These are phyloP conservation scores for Gastrolobium villosum DNA, from an alignment of 306 rosid genomes.

Conservation along the genomic window DNA sequence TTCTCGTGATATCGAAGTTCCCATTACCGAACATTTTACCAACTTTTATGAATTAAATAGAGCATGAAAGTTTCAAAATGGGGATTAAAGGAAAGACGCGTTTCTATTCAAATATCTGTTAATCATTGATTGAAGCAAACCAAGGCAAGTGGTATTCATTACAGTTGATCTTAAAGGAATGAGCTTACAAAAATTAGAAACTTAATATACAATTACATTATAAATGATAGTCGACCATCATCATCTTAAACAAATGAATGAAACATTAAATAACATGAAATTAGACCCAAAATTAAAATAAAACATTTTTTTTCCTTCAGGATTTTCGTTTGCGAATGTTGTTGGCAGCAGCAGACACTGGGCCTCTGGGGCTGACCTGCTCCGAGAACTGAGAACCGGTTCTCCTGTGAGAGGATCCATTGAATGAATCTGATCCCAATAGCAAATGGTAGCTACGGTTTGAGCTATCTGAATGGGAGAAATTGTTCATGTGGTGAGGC, in stretches of 20 bases:
- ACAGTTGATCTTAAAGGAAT: background rate
- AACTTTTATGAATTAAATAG: background rate
- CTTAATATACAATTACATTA: slow-evolving; percentile 2
- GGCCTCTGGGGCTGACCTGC: background rate
- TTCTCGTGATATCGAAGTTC: background rate
- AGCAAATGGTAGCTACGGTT: slow-evolving; percentile 77
- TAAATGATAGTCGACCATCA: background rate
- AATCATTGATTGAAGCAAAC: background rate
- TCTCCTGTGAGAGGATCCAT: slow-evolving; percentile 82
- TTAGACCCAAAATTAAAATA: background rate
- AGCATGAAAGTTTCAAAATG: background rate
- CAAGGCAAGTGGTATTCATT: background rate
- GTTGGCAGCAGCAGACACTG: background rate
- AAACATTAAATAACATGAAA: background rate
- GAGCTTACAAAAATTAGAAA: background rate
- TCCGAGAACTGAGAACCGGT: slow-evolving; percentile 49
- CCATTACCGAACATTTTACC: background rate
- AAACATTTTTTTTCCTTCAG: background rate
- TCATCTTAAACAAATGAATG: slow-evolving; percentile 2
- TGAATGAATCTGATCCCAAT: slow-evolving; percentile 49
- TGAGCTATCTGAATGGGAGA: slow-evolving; percentile 65
- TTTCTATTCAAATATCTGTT: background rate
- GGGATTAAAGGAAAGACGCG: background rate
- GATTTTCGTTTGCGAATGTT: slow-evolving; percentile 36
- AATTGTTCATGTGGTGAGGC: slow-evolving; percentile 51